Evolutionary conservation across 345 rosid genomes (phyloP).

Genomic region (Arabidopsis arenosa): DNA sequence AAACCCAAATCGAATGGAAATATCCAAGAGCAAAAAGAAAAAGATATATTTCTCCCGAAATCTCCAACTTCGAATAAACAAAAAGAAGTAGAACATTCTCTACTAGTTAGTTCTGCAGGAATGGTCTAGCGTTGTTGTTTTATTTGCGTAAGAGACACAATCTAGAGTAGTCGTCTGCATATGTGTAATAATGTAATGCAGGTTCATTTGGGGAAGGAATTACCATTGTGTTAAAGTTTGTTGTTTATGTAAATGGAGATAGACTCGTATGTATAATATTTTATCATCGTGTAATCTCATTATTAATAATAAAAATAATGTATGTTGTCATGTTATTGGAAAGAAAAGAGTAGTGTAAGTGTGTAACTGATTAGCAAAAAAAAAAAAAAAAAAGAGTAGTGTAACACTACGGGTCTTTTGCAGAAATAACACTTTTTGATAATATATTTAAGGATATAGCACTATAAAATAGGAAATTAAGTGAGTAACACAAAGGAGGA

Average conservation of each 20-base stretch:
- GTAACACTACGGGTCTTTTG: too few species aligned
- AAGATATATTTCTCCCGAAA: not conserved
- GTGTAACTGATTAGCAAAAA: too few species aligned
- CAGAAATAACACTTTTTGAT: too few species aligned
- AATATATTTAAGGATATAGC: too few species aligned
- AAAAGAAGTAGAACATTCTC: not conserved
- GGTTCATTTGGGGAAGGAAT: not conserved
- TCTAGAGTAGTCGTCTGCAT: not conserved
- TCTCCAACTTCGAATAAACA: not conserved
- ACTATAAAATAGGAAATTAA: too few species aligned
- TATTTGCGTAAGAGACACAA: slow-evolving; percentile 8
- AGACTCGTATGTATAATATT: not conserved
- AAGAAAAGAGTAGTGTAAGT: not conserved
- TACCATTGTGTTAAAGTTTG: slow-evolving; percentile 38
- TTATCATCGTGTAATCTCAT: not conserved
- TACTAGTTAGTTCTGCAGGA: slow-evolving; percentile 53
- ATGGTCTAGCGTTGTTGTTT: slow-evolving; percentile 39
- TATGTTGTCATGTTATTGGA: not conserved
- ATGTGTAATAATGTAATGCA: not conserved
- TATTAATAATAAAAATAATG: not conserved
- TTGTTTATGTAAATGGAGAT: not conserved
- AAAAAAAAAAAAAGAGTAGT: too few species aligned
- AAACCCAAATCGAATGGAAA: slow-evolving; percentile 45
- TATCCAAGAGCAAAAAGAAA: not conserved
- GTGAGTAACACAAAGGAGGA: too few species aligned